A percentile compares a stretch with the other conserved stretches of the same genome.
Conservation (phyloP, 78 protist genomes). For the Dictyostelium firmibasis region DNA sequence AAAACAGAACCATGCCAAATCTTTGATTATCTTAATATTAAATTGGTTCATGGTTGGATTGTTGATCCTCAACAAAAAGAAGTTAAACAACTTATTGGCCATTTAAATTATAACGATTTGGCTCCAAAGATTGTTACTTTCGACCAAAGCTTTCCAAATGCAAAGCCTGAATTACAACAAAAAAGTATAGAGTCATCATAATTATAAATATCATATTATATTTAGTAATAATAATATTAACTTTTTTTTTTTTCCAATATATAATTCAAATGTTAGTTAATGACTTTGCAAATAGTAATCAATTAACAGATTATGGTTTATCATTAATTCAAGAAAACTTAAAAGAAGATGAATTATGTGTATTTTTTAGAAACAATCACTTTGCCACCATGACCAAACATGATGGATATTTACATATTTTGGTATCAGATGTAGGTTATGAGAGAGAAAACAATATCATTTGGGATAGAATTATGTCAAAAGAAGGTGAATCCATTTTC, state of each 20-base stretch:
- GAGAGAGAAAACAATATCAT: constrained; percentile 41
- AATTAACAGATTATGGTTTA: constrained; percentile 44
- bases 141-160: constrained; percentile 40
- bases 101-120: constrained; percentile 39
- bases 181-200: constrained; percentile 2
- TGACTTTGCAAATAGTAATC: constrained; percentile 31
- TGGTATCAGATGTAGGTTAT: constrained; percentile 69
- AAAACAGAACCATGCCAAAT: constrained; percentile 66
- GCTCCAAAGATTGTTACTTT: constrained; percentile 37
- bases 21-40: constrained; percentile 48
- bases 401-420: constrained; percentile 60
- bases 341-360: constrained; percentile 70
- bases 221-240: background rate
- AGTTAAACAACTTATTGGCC: background rate
- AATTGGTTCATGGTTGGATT: constrained; percentile 75
- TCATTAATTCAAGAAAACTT: constrained; percentile 28
- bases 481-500: constrained; percentile 55
- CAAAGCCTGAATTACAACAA: background rate
- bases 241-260: no score
- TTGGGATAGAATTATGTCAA: constrained; percentile 53
- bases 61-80: constrained; percentile 35
- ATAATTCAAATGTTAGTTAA: constrained; percentile 47
- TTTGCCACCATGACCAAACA: constrained; percentile 84
- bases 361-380: constrained; percentile 87
- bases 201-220: background rate